Base-by-base conservation (phyloP, 257 asterid species). In the Verbena officinalis region DNA sequence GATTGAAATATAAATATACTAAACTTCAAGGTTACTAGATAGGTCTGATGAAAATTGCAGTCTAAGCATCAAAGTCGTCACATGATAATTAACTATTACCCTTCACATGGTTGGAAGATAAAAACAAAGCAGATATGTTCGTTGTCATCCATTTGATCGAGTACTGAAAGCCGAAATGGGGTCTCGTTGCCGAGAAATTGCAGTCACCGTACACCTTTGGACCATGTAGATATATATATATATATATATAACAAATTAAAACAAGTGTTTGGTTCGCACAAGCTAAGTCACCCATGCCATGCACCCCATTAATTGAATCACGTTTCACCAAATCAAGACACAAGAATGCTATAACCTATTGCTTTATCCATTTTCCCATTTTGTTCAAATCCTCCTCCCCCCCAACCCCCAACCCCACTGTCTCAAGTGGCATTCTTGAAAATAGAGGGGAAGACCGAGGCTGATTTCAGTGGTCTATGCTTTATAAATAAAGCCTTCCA, bases 401-500 rank as follows among this genome's bases (percentile, higher is more conserved):
- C 42, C 48, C 2, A n/a, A n/a, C n/a, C n/a, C n/a, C n/a, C 24
- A 42, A 17, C 17, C 24, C 43, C 21, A n/a, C n/a, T 24, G 15
- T 40, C 14, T 43, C 69, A 36, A 36, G 68, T n/a, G 81, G 88
- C 84, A 74, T 66, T 64, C 36, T 57, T 39, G 83, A 48, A 60
- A 83, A 53, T 78, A 9, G 3, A 12, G n/a, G 11, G 6, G 3
- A 62, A 62, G 57, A 72, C 5, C 44, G 27, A 53, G 87, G 45
- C 76, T 49, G 30, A 55, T 78, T 76, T 59, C 56, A 20, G 34
- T 4, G 27, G 45, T 34, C 49, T 7, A 7, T n/a, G 42, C 52
- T 62, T 71, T 86, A 86, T 86, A 81, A 80, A 85, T 86, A 57
- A 80, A 65, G 84, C 12, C 61, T 50, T 22, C 23, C 16, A 24